Evolutionary conservation across 2,329 filamentous ascomycete genomes (phyloP).

Genomic region (Podosphaera aphanis): DNA sequence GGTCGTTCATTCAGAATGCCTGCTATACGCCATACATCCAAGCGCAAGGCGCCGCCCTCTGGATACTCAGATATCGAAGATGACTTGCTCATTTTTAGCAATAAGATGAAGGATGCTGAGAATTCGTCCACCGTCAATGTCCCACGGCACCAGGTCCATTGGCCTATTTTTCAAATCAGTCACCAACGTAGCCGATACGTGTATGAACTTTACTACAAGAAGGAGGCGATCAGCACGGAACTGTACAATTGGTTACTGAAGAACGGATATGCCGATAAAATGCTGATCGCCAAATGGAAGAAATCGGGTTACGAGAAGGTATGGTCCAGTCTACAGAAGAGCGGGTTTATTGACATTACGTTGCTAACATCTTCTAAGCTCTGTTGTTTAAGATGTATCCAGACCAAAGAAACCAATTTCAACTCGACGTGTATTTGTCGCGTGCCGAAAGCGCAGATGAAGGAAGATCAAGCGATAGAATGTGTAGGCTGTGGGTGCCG

Average conservation of each 20-base stretch:
- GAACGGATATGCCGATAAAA: constrained; percentile 85
- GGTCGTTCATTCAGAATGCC: constrained; percentile 31
- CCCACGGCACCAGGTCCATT: constrained; percentile 69
- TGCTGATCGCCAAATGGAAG: constrained; percentile 98
- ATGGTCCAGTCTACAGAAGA: constrained; percentile 10
- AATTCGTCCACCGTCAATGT: constrained; percentile 65
- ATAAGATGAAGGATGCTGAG: constrained; percentile 90
- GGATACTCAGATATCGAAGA: constrained; percentile 78
- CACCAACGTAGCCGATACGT: constrained; percentile 85
- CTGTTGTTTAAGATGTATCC: constrained; percentile 85
- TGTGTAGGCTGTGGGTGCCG: constrained; percentile 89
- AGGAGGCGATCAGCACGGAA: constrained; percentile 78
- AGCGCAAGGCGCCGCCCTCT: constrained; percentile 61
- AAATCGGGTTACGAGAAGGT: constrained; percentile 98
- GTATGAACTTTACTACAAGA: constrained; percentile 94
- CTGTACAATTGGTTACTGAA: constrained; percentile 94
- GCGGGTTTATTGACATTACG: too few relatives aligned
- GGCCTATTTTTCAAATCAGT: constrained; percentile 93
- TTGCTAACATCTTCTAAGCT: constrained; percentile 27
- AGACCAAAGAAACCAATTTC: constrained; percentile 99
- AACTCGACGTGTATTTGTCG: constrained; percentile 93
- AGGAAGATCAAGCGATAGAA: constrained; percentile 73
- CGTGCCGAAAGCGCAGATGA: constrained; percentile 70
- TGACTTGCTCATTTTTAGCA: constrained; percentile 61
- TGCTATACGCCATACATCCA: constrained; percentile 49